Base-by-base conservation (phyloP, 495 filamentous ascomycete species). In the Neurospora cerealis region DNA sequence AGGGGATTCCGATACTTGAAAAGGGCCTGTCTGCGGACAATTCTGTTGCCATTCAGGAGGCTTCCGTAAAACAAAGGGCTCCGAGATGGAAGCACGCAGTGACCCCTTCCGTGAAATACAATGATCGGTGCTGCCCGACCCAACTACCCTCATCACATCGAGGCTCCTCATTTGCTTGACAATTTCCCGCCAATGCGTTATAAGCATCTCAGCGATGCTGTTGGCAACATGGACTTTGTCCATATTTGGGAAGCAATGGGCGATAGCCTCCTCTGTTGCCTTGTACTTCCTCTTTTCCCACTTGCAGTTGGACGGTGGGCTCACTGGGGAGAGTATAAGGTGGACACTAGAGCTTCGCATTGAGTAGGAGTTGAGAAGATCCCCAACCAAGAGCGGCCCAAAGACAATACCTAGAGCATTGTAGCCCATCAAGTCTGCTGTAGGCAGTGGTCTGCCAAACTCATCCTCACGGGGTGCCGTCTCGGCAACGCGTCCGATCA, bases 361-460 rank as follows among this genome's bases (percentile, higher is more conserved):
- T 42, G 71, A 81, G 70, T 87, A 85, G 5, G 76, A 75, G 71
- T 85, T 80, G 37, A 89, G 81, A 40, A 88, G 76, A 69, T 91
- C 86, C 8, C 89, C 88, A 19, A 91, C 79, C 15, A 92, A 80
- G 0, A 92, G 82, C 13, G 90, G 90, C 0, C 89, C 90, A 78
- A 92, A 91, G 21, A 91, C 80, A 54, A 91, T 88, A 5, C 90
- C 86, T 60, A 92, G 78, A 19, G 90, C 83, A 70, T 84, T 86
- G 77, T 90, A 91, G 42, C 86, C 88, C 89, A 92, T 90, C 24
- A 89, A 69, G 48, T 88, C 84, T 3, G 80, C 73, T 7, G 86
- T 85, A 2, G 83, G 83, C 21, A 87, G 77, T 1, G 86, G 86
- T 34, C 80, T 75, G 4, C 85, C 87, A 15, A 81, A 75, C 24